These are phyloP conservation scores for Trypanosoma vivax DNA, from an alignment of 208 protist genomes.

Conservation along the genomic window DNA sequence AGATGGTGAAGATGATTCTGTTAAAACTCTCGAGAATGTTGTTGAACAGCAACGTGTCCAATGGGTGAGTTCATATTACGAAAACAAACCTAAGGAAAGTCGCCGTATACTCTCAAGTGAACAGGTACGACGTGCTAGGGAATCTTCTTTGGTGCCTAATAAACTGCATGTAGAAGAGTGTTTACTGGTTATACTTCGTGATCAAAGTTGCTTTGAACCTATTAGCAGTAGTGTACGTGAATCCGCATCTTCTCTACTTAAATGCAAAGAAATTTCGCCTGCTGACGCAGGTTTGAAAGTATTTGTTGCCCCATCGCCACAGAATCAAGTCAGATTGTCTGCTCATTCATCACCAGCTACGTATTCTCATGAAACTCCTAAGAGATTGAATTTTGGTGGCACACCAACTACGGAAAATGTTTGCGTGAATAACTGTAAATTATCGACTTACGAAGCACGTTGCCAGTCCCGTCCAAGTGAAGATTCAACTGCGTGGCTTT, in stretches of 20 bases:
- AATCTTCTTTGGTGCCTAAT: constrained; percentile 33
- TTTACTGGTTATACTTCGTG: constrained; percentile 55
- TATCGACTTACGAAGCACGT: not conserved
- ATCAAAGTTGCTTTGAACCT: constrained; percentile 57
- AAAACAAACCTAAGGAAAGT: constrained; percentile 19
- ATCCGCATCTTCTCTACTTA: constrained; percentile 73
- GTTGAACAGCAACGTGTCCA: constrained; percentile 68
- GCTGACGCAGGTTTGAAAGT: constrained; percentile 83
- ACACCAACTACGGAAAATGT: constrained; percentile 3
- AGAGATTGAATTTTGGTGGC: not conserved
- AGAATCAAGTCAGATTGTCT: constrained; percentile 5
- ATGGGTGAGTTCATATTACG: constrained; percentile 63
- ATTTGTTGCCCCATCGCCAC: constrained; percentile 64
- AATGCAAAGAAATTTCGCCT: constrained; percentile 69
- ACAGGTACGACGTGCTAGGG: constrained; percentile 29
- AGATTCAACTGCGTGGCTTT: not conserved
- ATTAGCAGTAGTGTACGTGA: constrained; percentile 68
- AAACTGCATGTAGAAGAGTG: constrained; percentile 68
- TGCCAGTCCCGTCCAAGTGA: not conserved
- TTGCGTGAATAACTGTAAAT: not conserved
- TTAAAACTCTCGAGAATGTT: constrained; percentile 28
- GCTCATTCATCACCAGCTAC: constrained; percentile 1
- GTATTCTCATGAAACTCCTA: constrained; percentile 2
- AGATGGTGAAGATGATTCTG: constrained; percentile 47
- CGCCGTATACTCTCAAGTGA: constrained; percentile 39